These are phyloP conservation scores for Oryza glumipatula DNA, from an alignment of 176 grass and related monocot genomes.

Conservation along the genomic window DNA sequence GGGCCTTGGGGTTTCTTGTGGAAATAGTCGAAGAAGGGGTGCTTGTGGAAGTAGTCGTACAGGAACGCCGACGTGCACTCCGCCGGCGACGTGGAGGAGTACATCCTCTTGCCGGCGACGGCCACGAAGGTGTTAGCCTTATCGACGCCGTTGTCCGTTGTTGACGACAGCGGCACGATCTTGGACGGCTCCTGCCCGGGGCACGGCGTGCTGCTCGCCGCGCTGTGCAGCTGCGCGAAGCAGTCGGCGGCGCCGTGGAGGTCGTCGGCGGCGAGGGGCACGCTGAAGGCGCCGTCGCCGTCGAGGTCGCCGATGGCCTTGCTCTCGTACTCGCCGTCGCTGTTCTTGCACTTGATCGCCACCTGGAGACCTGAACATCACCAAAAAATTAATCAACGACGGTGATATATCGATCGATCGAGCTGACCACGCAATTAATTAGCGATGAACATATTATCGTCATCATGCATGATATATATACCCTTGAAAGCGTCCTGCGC, in stretches of 20 bases:
- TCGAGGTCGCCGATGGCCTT: conserved; percentile 16
- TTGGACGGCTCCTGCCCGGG: conserved; percentile 34
- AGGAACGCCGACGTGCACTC: conserved; percentile 15
- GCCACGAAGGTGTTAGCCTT: conserved; percentile 19
- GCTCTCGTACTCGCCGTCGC: conserved; percentile 29
- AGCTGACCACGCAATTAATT: too few relatives aligned
- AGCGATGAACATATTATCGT: too few relatives aligned
- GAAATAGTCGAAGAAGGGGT: conserved; percentile 17
- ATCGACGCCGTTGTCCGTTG: too few relatives aligned
- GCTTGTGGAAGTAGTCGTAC: conserved; percentile 21
- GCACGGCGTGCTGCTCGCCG: neutral
- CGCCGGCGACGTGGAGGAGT: neutral
- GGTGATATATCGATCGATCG: too few relatives aligned
- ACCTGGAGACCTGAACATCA: conserved; percentile 26
- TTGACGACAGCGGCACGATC: neutral
- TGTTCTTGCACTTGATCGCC: conserved; percentile 44
- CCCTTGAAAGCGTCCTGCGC: too few relatives aligned
- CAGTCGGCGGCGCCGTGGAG: conserved; percentile 24
- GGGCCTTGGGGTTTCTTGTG: conserved; percentile 9
- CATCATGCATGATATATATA: too few relatives aligned
- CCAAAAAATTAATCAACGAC: too few relatives aligned
- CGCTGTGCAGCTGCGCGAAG: conserved; percentile 42
- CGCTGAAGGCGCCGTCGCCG: neutral
- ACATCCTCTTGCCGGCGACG: conserved; percentile 17
- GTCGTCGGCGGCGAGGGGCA: neutral